Percentiles rank a stretch among this genome's conserved stretches.
These are phyloP conservation scores for Trichophyton rubrum DNA, from an alignment of 2,329 filamentous ascomycete species.

Conservation along the genomic window DNA sequence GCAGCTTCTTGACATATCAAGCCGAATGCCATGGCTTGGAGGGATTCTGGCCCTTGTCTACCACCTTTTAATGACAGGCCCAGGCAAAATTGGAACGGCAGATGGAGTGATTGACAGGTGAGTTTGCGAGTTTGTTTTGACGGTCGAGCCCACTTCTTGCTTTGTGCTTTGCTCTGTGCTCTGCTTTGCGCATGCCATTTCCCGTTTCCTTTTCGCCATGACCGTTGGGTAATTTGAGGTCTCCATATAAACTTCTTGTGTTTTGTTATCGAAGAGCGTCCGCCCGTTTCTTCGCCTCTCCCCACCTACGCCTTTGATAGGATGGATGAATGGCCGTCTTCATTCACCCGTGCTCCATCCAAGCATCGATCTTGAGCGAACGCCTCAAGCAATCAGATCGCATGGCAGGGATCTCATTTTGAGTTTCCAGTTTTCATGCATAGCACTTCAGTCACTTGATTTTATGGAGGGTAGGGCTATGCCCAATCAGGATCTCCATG, in stretches of 20 bases:
- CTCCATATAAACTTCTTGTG: neutral
- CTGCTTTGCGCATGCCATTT: constrained; percentile 9
- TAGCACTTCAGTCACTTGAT: constrained; percentile 51
- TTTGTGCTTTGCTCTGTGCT: constrained; percentile 12
- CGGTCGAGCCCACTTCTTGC: constrained; percentile 4
- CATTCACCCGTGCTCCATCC: constrained; percentile 3
- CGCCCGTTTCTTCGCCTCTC: neutral
- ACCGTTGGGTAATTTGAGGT: constrained; percentile 1
- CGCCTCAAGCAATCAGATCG: constrained; percentile 13
- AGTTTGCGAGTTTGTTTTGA: constrained; percentile 33
- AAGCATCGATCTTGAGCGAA: constrained; percentile 1
- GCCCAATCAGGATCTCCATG: constrained; percentile 12
- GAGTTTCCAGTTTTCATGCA: constrained; percentile 35
- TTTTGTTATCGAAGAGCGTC: neutral
- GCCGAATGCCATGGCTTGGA: constrained; percentile 82
- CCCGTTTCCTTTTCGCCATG: constrained; percentile 7
- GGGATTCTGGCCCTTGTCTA: constrained; percentile 65
- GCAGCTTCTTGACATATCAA: constrained; percentile 58
- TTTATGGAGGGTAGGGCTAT: constrained; percentile 24
- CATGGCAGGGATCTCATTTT: constrained; percentile 19
- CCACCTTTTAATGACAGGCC: constrained; percentile 59
- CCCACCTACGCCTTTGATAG: neutral
- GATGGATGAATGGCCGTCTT: neutral
- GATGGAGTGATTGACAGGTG: constrained; percentile 84
- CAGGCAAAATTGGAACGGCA: constrained; percentile 59